phyloP scores from a whole-genome alignment of 768 basidiomycete genomes.

The Dioszegia crocea region DNA sequence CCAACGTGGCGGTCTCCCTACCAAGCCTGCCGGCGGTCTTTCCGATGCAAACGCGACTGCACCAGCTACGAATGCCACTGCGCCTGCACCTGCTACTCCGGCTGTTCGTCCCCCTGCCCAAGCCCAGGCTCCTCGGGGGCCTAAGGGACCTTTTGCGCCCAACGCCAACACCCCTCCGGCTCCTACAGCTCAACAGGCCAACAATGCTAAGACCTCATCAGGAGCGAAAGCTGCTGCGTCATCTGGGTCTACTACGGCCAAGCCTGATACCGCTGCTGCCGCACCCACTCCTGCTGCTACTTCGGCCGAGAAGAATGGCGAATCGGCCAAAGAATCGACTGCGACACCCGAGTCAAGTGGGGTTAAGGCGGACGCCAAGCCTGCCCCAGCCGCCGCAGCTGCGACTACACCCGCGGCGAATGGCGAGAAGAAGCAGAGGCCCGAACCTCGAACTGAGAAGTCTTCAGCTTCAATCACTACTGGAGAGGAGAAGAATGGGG shows the following conservation, averaged over 20 bases:
- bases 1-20: neutral
- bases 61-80: conserved; percentile 1
- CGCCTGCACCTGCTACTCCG: neutral
- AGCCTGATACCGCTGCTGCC: conserved; percentile 10
- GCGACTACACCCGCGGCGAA: conserved; percentile 1
- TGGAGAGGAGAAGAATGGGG: neutral
- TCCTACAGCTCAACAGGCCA: neutral
- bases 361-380: neutral
- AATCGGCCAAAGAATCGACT: neutral
- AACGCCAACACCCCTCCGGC: neutral
- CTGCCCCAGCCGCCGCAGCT: neutral
- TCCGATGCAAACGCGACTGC: neutral
- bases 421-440: neutral
- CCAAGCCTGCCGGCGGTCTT: conserved; percentile 7
- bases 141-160: neutral
- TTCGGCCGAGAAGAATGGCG: neutral
- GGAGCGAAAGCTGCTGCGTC: no score
- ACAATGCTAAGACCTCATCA: no score
- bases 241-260: neutral
- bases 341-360: neutral
- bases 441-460: neutral
- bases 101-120: neutral
- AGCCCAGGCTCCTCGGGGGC: conserved; percentile 4
- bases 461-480: neutral
- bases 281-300: neutral